Base-by-base conservation (phyloP, 73 alveolate genomes). In the Paramecium sexaurelia region DNA sequence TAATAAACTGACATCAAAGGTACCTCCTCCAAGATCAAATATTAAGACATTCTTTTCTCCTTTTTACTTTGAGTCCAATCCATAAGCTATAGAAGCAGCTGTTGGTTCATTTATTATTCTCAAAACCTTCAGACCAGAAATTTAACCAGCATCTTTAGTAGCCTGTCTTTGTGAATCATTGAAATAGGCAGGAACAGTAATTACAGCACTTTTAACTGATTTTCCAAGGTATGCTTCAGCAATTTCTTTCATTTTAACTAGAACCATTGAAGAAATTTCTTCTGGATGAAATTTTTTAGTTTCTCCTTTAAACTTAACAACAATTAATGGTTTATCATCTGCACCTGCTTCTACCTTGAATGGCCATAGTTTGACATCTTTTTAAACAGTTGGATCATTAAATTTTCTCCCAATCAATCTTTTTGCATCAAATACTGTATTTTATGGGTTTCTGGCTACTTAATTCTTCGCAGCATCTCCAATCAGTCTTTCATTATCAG, bases 401-500 rank as follows among this genome's bases (percentile, higher is more conserved):
- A 94, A 97, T 55, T 93, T 96, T 75, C 98, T 92, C 13, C 99
- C 99, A 41, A 97, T 95, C 51, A 97, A 92, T 92, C 98, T 95
- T 94, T 97, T 97, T 13, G 97, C 96, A 84, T 93, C 99, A 67
- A 93, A 97, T 43, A 96, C 95, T 19, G 99, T 94, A 95, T 97
- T 98, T 69, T 92, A 92, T 47, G 99, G 99, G 91, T 97, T 98
- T 92, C 98, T 95, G 2, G 99, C 99, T 5, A 94, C 98, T 95
- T 98, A 97, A 69, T 92, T 95, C 96, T 96, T 97, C 24, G 99
- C 99, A 19, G 99, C 98, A 87, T 98, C 99, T 27, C 99, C 99
- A 19, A 96, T 94, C 41, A 95, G 96, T 57, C 99, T 93, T 92
- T 97, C 99, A 1, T 93, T 96, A 6, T 97, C 99, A 7, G 99